Base-by-base conservation (phyloP, 257 asterid genomes). In the Coffea eugenioides region DNA sequence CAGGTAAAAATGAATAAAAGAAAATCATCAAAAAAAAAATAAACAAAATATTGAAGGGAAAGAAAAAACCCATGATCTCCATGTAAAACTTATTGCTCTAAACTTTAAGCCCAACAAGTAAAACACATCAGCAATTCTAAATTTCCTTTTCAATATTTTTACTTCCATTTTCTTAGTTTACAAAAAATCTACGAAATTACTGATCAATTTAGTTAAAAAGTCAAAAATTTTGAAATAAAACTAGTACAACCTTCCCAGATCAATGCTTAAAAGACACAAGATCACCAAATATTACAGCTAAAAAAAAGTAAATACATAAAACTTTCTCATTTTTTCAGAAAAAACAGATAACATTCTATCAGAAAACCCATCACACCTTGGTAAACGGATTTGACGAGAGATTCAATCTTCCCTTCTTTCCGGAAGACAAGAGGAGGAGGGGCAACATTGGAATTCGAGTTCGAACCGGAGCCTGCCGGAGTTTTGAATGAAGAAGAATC, bases 381-480 rank as follows among this genome's bases (percentile, higher is more conserved):
- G 78, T 93, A 93, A n/a, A 93, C 97, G 49, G 94, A 93, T 88
- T 91, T 93, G 81, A 93, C 97, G 27, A 93, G 94, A 51, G 94
- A 88, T 66, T 91, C 97, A 46, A 93, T 93, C 86, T 93, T 93
- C 43, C 97, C 97, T 84, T 87, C 97, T 78, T 93, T 84, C 0
- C 97, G 92, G 67, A 93, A 93, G 3, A 93, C 97, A 23, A 93
- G 92, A 39, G 93, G 91, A 13, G 85, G 83, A 49, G 86, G 80
- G 82, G 52, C 66, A 71, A 62, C 57, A 79, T 13, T 49, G 64
- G 75, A 82, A 85, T 73, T 68, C 0, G 74, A 70, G 48, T 43
- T 43, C 9, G 0, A 23, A 20, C 5, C 16, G 13, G 41, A 43
- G 15, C 36, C 13, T 4, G 18, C 15, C 48, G 31, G 51, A 34